Base-by-base conservation (phyloP, 192 early-diverging fungal genomes). In the Dimargaris verticillata region DNA sequence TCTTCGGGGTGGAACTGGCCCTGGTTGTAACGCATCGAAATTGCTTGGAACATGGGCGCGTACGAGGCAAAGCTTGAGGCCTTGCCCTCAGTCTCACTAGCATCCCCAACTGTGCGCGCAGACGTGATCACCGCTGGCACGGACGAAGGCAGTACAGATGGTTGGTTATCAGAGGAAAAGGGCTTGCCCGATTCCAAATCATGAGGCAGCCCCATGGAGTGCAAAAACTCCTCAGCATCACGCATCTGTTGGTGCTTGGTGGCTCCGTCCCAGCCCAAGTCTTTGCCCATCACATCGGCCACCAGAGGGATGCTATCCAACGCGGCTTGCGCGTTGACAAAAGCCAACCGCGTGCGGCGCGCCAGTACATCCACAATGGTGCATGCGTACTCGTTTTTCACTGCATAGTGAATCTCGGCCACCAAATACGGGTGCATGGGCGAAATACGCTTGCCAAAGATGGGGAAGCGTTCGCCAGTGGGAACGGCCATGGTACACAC, bases 341-440 rank as follows among this genome's bases (percentile, higher is more conserved):
- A 95, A 2, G 92, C 89, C 33, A 97, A 75, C 11, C 95, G 85
- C 48, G 83, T 83, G 51, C 95, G 88, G 38, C 95, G 85, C 11
- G 83, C 92, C 62, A 97, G 73, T 9, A 97, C 91, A 77, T 97
- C 95, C 44, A 95, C 92, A 10, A 80, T 87, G 25, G 91, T 94
- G 66, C 85, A 81, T 14, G 95, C 95, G 70, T 92, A 94, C 72
- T 97, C 95, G 65, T 87, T 76, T 57, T 84, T 82, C 49, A 87
- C 87, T 44, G 92, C 88, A 72, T 94, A 95, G 3, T 86, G 83
- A 14, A 97, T 82, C 74, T 97, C 95, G 24, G 91, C 87, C 53
- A 94, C 92, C 29, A 97, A 82, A 61, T 89, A 97, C 52, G 95
- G 95, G 69, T 95, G 93, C 28, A 80, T 78, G 28, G 79, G 78